Base-by-base conservation (phyloP, 441 rosid genomes). In the Erysimum pusillum region DNA sequence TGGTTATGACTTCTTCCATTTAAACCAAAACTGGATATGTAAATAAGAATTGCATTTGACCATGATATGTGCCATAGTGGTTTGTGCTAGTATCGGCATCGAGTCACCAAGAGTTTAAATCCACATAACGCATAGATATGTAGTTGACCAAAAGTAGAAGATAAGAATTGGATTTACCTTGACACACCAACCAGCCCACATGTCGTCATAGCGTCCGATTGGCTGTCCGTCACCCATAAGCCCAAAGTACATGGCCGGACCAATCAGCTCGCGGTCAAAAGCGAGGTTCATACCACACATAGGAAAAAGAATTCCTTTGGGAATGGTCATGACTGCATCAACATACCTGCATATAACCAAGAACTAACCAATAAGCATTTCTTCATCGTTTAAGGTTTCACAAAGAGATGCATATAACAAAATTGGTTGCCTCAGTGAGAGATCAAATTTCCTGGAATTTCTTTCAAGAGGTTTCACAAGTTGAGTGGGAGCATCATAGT, bases 151-250 rank as follows among this genome's bases (percentile, higher is more conserved):
- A 22, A 51, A 32, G 2, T 3, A 39, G 15, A 17, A 11, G 9
- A 0, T 6, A 11, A 11, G n/a, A n/a, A n/a, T n/a, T n/a, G n/a
- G n/a, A n/a, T n/a, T n/a, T 77, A 86, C 90, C 88, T 86, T 86
- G 68, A 51, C 67, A 69, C 90, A 85, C 88, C 88, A 87, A 66
- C 88, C 90, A 57, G 88, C 88, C 90, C 88, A 87, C 84, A 85
- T 85, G 65, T 87, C 88, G n/a, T 84, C 87, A 13, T 80, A 87
- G 2, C 90, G 79, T 25, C 82, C 82, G 4, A 87, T 80, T 2
- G 87, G 87, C 71, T 84, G 90, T 4, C 85, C 84, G 61, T 87
- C 78, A 2, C 90, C 88, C 90, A 83, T 83, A 56, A 85, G 87
- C 13, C 90, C 90, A 63, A 85, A 85, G 76, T 87, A 87, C 88